Evolutionary conservation across 768 basidiomycete genomes (phyloP).

Genomic region (Mycena latifolia): DNA sequence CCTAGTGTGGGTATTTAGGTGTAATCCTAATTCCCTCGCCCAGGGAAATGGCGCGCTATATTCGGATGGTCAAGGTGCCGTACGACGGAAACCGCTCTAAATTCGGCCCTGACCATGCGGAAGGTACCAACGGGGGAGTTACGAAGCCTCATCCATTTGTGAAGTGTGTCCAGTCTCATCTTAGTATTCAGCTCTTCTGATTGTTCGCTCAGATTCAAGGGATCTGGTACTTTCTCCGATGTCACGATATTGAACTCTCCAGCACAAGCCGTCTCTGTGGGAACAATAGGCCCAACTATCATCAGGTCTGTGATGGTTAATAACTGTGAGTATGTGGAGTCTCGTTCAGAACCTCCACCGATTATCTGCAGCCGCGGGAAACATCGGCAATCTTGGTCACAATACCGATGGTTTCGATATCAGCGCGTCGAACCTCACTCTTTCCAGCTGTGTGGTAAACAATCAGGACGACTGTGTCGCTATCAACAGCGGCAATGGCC

Average conservation of each 20-base stretch:
- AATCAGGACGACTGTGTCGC: slow-evolving; percentile 38
- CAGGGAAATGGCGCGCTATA: slow-evolving; percentile 34
- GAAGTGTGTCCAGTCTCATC: slow-evolving; percentile 12
- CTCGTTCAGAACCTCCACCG: not conserved
- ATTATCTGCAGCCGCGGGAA: slow-evolving; percentile 24
- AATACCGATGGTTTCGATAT: slow-evolving; percentile 40
- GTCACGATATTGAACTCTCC: slow-evolving; percentile 33
- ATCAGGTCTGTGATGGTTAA: slow-evolving; percentile 31
- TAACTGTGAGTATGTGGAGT: slow-evolving; percentile 19
- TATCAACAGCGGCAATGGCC: slow-evolving; percentile 15
- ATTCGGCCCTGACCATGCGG: not conserved
- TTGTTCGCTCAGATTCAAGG: slow-evolving; percentile 22
- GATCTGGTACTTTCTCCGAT: slow-evolving; percentile 31
- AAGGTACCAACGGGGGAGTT: slow-evolving; percentile 35
- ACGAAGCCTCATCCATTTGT: slow-evolving; percentile 35
- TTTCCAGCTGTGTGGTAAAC: slow-evolving; percentile 28
- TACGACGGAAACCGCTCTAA: not conserved
- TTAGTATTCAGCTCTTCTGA: not conserved
- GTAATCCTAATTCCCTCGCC: not conserved
- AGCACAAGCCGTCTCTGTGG: slow-evolving; percentile 33
- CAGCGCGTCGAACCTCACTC: slow-evolving; percentile 29
- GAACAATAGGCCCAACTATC: slow-evolving; percentile 26
- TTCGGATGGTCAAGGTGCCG: slow-evolving; percentile 29
- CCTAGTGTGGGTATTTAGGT: not conserved
- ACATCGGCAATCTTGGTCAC: slow-evolving; percentile 29